These are phyloP conservation scores for Gloeophyllum trabeum DNA, from an alignment of 768 basidiomycete genomes.

Conservation along the genomic window DNA sequence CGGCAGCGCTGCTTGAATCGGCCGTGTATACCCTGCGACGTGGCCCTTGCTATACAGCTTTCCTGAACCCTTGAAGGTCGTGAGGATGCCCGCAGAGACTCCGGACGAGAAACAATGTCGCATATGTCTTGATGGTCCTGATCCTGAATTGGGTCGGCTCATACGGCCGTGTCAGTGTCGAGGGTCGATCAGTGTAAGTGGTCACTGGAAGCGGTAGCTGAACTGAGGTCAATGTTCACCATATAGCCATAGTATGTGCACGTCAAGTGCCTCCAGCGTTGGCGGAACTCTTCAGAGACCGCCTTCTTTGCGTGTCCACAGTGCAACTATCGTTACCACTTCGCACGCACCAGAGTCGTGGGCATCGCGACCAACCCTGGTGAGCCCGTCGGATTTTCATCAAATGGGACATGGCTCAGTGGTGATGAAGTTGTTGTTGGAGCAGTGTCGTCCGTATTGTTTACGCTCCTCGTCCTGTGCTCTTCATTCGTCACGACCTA, in stretches of 20 bases:
- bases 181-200: conserved; percentile 61
- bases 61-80: too few relatives aligned
- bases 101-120: conserved; percentile 57
- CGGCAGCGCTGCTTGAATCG: too few relatives aligned
- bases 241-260: conserved; percentile 54
- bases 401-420: too few relatives aligned
- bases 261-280: conserved; percentile 64
- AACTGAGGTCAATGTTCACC: conserved; percentile 10
- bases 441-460: conserved; percentile 44
- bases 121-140: conserved; percentile 72
- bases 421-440: conserved; percentile 68
- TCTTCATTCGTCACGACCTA: conserved; percentile 63
- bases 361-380: conserved; percentile 75
- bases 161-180: conserved; percentile 76
- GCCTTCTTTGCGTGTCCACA: conserved; percentile 77
- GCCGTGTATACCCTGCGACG: too few relatives aligned
- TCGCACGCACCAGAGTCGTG: conserved; percentile 55
- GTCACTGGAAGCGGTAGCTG: conserved; percentile 4
- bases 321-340: conserved; percentile 69
- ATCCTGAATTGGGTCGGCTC: conserved; percentile 55
- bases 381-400: conserved; percentile 16
- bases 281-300: conserved; percentile 54
- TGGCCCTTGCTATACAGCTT: too few relatives aligned
- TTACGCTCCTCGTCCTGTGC: conserved; percentile 52
- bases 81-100: background rate